These are phyloP conservation scores for Xylaria sp. DNA, from an alignment of 2,329 filamentous ascomycete genomes.

Conservation along the genomic window DNA sequence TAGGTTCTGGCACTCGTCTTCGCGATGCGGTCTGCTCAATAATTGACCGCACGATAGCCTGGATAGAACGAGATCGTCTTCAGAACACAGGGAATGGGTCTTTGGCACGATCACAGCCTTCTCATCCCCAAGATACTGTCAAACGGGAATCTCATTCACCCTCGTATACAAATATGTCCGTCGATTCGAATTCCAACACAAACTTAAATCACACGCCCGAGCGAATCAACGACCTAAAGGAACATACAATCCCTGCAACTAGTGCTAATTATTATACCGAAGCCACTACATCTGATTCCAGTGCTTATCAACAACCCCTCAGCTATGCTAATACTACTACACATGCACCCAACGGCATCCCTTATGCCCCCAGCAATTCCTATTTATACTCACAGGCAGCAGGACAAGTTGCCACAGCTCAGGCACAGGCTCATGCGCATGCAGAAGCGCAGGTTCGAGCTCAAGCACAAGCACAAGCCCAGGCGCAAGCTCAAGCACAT, in stretches of 20 bases:
- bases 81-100: constrained; percentile 47
- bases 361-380: constrained; percentile 44
- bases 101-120: constrained; percentile 35
- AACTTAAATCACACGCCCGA: constrained; percentile 41
- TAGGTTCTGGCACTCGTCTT: constrained; percentile 58
- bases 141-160: constrained; percentile 48
- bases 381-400: constrained; percentile 47
- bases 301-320: constrained; percentile 44
- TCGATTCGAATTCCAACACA: constrained; percentile 34
- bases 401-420: constrained; percentile 42
- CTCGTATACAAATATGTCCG: constrained; percentile 43
- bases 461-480: constrained; percentile 42
- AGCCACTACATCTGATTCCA: constrained; percentile 41
- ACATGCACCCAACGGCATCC: constrained; percentile 42
- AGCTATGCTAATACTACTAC: constrained; percentile 43
- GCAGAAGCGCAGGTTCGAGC: constrained; percentile 43
- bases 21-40: constrained; percentile 59
- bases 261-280: constrained; percentile 46
- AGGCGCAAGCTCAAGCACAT: constrained; percentile 46
- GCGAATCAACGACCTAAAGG: constrained; percentile 39
- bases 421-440: constrained; percentile 42
- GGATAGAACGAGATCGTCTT: constrained; percentile 63
- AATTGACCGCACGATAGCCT: constrained; percentile 61
- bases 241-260: constrained; percentile 40
- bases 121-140: constrained; percentile 47